Conservation (phyloP, 306 rosid genomes). For the Quercus alba region DNA sequence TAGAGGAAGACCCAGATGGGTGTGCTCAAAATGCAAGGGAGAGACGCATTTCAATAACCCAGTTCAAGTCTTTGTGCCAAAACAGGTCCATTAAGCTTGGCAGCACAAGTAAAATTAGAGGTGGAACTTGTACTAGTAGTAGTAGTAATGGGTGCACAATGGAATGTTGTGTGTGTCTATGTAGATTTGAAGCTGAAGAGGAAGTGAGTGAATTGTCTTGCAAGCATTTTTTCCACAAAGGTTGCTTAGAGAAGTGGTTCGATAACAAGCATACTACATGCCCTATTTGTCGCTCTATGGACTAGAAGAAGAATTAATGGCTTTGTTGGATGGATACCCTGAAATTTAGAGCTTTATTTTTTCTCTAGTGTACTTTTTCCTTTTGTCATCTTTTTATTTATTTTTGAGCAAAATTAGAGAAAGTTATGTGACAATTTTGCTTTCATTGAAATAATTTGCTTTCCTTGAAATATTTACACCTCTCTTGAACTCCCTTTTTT, state of each 20-base stretch:
- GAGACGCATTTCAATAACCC: slow-evolving; percentile 51
- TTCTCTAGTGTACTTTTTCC: background rate
- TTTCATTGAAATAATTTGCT: background rate
- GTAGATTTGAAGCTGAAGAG: slow-evolving; percentile 60
- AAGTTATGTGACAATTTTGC: background rate
- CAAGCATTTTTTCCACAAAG: slow-evolving; percentile 75
- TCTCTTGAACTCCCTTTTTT: too few relatives aligned
- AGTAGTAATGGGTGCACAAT: background rate
- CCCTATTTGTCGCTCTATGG: slow-evolving; percentile 77
- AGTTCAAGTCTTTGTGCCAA: slow-evolving; percentile 45
- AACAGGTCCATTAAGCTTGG: background rate
- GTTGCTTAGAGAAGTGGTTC: slow-evolving; percentile 82
- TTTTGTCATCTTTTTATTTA: background rate
- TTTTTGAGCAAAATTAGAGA: background rate
- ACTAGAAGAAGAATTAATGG: slow-evolving; percentile 3
- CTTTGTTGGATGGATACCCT: too few relatives aligned
- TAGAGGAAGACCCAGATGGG: slow-evolving; percentile 31
- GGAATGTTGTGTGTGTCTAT: slow-evolving; percentile 79
- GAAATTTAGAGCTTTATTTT: too few relatives aligned
- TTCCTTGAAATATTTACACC: too few relatives aligned
- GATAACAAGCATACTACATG: slow-evolving; percentile 51
- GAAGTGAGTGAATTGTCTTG: slow-evolving; percentile 80
- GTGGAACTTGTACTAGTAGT: background rate
- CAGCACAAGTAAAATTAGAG: background rate
- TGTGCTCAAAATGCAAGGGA: slow-evolving; percentile 17